These are phyloP conservation scores for Sutorius australiensis DNA, from an alignment of 768 basidiomycete genomes.

Conservation along the genomic window DNA sequence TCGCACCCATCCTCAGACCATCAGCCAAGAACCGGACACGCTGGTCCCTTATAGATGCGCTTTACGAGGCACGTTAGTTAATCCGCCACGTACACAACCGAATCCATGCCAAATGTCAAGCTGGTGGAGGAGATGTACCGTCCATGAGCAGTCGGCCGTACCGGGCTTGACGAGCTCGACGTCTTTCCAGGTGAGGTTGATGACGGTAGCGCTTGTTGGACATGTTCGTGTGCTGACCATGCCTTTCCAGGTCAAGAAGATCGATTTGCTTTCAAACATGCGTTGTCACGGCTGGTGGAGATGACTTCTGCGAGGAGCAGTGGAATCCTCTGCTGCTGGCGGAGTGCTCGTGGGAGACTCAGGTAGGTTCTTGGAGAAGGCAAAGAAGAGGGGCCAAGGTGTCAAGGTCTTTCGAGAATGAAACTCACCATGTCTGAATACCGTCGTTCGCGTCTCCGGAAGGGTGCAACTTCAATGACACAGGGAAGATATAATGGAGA, in stretches of 20 bases:
- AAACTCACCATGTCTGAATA: neutral
- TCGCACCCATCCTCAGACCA: conserved; percentile 32
- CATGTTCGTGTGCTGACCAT: neutral
- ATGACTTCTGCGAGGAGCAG: neutral
- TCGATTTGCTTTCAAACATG: neutral
- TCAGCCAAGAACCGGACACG: conserved; percentile 56
- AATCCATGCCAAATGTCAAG: conserved; percentile 1
- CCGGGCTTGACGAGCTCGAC: conserved; percentile 45
- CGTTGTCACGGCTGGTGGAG: neutral
- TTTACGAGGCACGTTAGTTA: conserved; percentile 44
- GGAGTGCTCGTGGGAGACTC: neutral
- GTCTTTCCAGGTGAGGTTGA: conserved; percentile 42
- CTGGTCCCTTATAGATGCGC: conserved; percentile 45
- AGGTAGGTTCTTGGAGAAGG: no score
- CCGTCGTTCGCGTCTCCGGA: no score
- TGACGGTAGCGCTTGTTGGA: neutral
- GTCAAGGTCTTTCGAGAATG: neutral
- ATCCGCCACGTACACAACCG: conserved; percentile 24
- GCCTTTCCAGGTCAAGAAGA: neutral
- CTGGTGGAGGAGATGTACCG: conserved; percentile 46
- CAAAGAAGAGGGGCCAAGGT: no score
- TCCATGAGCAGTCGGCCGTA: conserved; percentile 34
- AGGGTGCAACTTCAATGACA: no score
- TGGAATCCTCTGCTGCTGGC: neutral
- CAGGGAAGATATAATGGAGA: no score